Evolutionary conservation across 2,329 filamentous ascomycete species (phyloP), one percentile per base, ranked within the genome.

Genomic region (Fusarium compactum): DNA sequence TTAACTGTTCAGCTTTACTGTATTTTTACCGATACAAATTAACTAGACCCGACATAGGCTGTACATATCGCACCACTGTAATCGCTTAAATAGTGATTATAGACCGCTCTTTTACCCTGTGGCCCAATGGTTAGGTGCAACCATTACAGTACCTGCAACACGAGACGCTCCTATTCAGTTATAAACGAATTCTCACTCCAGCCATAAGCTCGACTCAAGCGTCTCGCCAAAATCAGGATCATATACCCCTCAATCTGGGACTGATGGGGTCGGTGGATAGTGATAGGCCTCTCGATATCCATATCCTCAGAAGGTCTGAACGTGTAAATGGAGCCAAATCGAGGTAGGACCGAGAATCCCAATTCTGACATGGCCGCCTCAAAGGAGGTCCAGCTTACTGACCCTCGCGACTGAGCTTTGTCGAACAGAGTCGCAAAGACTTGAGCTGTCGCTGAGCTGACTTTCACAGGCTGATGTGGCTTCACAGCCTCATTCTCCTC

Each of bases 261-360:
- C 40, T 75, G 53, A 25, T 83, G 80, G 4, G 81, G 82, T 1
- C 81, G 75, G 47, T 83, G 80, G 1, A 82, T 22, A 1, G 77
- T 81, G 7, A 83, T 20, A 7, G 79, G 70, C 51, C 65, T 75
- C 12, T 75, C 67, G 9, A 71, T 71, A 0, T 34, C 59, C 71
- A 79, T 74, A 2, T 20, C 62, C 20, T 74, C 68, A 0, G 80
- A 76, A 0, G 80, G 81, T 1, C 54, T 45, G 58, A 83, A 83
- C 1, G 79, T 84, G 65, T 80, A 83, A 3, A 82, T 77, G 0
- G 83, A 85, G 5, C 83, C 82, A 38, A 78, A 79, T 60, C 77
- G 82, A 2, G 82, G 80, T 3, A 78, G 12, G 4, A 84, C 74
- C 0, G 80, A 81, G 64, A 85, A 85, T 3, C 77, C 79, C 34